These are phyloP conservation scores for Potentilla sterilis DNA, from an alignment of 306 rosid genomes.

Conservation along the genomic window DNA sequence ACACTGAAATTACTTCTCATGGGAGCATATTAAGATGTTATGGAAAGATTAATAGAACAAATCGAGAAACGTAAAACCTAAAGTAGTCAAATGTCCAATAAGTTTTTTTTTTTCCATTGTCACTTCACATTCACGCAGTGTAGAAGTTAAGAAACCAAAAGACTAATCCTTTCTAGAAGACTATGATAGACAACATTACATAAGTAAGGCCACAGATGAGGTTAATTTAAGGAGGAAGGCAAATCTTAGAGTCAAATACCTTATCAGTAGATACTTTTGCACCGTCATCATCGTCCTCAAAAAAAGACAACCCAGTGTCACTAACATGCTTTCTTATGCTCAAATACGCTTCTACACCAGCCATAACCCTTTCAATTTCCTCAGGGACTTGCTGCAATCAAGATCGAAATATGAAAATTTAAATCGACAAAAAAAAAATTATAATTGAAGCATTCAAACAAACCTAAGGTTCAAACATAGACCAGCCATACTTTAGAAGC, in stretches of 20 bases:
- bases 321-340: conserved; percentile 78
- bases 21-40: background rate
- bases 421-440: background rate
- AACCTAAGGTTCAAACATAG: background rate
- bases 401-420: background rate
- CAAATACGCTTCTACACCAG: conserved; percentile 87
- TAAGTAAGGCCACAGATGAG: background rate
- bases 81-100: background rate
- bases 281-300: conserved; percentile 65
- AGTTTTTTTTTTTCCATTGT: background rate
- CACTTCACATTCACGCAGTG: background rate
- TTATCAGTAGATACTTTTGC: conserved; percentile 49
- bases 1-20: background rate
- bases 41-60: background rate
- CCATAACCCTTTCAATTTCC: conserved; percentile 93
- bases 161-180: background rate
- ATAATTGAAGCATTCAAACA: background rate
- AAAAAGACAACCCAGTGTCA: conserved; percentile 74
- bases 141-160: background rate
- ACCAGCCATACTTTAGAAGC: background rate
- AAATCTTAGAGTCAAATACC: conserved; percentile 36
- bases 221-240: background rate
- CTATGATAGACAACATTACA: background rate
- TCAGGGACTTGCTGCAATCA: conserved; percentile 90
- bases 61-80: background rate